Conservation (phyloP, 1,284 basidiomycete species). For the Trametes polyzona region DNA sequence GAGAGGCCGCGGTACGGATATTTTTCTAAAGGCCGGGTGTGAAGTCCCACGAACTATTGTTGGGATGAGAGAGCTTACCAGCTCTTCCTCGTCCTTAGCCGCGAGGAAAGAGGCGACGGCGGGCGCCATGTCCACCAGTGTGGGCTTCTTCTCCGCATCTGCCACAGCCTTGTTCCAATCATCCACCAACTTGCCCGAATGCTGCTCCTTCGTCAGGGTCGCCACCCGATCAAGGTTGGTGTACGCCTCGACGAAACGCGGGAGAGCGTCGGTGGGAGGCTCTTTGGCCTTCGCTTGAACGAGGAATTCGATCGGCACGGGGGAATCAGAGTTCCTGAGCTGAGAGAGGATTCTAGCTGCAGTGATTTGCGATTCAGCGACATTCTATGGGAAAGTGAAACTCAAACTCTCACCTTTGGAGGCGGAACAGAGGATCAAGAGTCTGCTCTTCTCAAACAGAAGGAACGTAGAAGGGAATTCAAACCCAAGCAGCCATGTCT, state of each 20-base stretch:
- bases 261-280: slow-evolving; percentile 66
- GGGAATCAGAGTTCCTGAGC: slow-evolving; percentile 56
- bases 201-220: slow-evolving; percentile 75
- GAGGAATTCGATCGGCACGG: slow-evolving; percentile 67
- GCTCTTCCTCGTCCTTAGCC: slow-evolving; percentile 89
- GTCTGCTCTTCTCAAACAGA: slow-evolving; percentile 76
- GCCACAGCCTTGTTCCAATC: slow-evolving; percentile 77
- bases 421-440: slow-evolving; percentile 85
- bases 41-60: background rate
- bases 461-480: slow-evolving; percentile 96
- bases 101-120: slow-evolving; percentile 83
- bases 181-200: slow-evolving; percentile 77
- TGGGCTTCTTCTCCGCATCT: slow-evolving; percentile 60
- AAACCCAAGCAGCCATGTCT: slow-evolving; percentile 96
- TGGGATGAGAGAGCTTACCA: slow-evolving; percentile 54
- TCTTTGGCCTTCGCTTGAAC: slow-evolving; percentile 79
- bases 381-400: background rate
- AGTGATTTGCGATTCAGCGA: slow-evolving; percentile 25
- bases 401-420: slow-evolving; percentile 72
- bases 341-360: slow-evolving; percentile 78
- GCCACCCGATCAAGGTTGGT: slow-evolving; percentile 65
- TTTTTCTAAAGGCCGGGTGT: slow-evolving; percentile 61
- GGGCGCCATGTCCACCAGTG: slow-evolving; percentile 78
- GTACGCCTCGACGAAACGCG: slow-evolving; percentile 64
- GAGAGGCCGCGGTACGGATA: slow-evolving; percentile 71